Evolutionary conservation across 2,329 filamentous ascomycete species (phyloP).

Genomic region (Fusarium paranaense): DNA sequence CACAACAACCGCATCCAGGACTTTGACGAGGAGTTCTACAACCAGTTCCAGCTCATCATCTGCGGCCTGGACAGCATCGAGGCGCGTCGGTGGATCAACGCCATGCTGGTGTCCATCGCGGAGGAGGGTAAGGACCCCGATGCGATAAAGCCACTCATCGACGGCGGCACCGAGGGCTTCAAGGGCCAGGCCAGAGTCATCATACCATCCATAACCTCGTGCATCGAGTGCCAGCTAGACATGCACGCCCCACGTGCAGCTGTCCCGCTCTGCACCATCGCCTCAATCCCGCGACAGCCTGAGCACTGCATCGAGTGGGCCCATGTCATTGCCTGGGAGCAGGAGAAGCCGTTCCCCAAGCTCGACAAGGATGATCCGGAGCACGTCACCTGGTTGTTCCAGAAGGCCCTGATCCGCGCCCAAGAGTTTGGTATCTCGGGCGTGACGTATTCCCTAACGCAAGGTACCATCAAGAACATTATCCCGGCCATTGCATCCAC

Average conservation of each 20-base stretch:
- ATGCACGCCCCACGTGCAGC: constrained; percentile 99
- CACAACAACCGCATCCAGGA: constrained; percentile 97
- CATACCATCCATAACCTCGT: constrained; percentile 90
- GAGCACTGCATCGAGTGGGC: constrained; percentile 99
- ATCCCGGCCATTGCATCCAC: constrained; percentile 98
- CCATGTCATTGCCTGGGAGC: constrained; percentile 96
- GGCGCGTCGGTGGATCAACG: constrained; percentile 98
- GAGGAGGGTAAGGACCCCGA: constrained; percentile 81
- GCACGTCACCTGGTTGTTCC: constrained; percentile 96
- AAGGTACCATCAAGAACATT: constrained; percentile 99
- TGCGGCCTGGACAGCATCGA: constrained; percentile 98
- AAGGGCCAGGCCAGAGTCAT: constrained; percentile 96
- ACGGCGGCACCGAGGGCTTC: constrained; percentile 98
- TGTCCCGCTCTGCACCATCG: constrained; percentile 95
- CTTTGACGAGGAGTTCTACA: constrained; percentile 95
- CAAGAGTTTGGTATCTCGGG: constrained; percentile 90
- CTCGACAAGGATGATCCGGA: constrained; percentile 97
- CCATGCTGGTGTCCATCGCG: constrained; percentile 90
- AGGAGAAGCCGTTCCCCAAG: constrained; percentile 81
- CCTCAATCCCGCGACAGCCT: constrained; percentile 94
- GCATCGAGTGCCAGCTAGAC: constrained; percentile 97
- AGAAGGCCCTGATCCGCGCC: constrained; percentile 84
- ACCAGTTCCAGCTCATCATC: constrained; percentile 93
- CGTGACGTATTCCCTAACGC: constrained; percentile 94
- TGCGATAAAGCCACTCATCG: constrained; percentile 91